Conservation (phyloP, 75 land plant genomes). For the Sequoiadendron giganteum region DNA sequence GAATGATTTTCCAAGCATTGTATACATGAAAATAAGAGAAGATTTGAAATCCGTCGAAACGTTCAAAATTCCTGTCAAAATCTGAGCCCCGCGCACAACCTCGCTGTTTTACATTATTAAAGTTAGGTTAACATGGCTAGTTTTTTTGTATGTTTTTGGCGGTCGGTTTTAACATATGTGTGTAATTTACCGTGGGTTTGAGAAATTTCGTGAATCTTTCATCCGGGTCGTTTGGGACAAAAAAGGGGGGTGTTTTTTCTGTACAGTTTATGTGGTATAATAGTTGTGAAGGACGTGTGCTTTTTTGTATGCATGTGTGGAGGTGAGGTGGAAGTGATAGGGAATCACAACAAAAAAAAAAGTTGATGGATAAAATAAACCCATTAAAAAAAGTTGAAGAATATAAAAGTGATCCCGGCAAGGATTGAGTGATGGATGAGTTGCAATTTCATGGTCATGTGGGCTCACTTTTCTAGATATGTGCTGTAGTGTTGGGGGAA, state of each 20-base stretch:
- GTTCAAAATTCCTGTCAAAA: background rate
- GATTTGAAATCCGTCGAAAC: background rate
- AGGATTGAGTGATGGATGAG: background rate
- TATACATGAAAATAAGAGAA: too few relatives aligned
- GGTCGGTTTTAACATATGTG: background rate
- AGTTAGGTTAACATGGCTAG: background rate
- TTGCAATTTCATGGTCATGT: background rate
- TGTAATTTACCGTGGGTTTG: background rate
- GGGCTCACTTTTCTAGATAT: constrained; percentile 2
- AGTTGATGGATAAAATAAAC: background rate
- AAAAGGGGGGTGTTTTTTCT: background rate
- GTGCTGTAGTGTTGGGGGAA: background rate
- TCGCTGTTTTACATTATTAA: background rate
- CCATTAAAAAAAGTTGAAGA: background rate
- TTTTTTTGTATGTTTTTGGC: background rate
- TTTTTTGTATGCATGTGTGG: constrained; percentile 10
- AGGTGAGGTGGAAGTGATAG: constrained; percentile 2
- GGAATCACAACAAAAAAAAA: background rate
- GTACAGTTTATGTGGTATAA: constrained; percentile 3
- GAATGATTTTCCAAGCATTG: too few relatives aligned
- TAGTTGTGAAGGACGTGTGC: constrained; percentile 1
- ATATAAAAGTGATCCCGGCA: constrained; percentile 1
- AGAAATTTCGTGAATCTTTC: background rate
- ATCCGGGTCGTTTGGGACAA: background rate
- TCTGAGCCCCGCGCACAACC: background rate